Evolutionary conservation across 805 yeast species (phyloP).

Genomic region (Saturnispora diversa): DNA sequence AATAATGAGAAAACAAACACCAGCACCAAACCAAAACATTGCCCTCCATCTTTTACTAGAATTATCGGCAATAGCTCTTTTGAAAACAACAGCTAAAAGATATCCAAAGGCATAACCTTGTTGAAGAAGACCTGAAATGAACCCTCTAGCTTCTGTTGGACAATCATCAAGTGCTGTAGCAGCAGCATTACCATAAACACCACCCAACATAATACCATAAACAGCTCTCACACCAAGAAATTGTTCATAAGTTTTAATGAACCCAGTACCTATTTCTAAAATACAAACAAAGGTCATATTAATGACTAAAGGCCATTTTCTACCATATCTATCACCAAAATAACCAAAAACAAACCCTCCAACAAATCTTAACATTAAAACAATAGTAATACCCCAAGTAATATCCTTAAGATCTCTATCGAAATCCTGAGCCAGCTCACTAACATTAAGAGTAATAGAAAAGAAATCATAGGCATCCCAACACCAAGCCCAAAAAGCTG

Average conservation of each 20-base stretch:
- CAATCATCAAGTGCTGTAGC: conserved; percentile 48
- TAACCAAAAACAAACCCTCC: conserved; percentile 56
- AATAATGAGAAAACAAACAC: conserved; percentile 38
- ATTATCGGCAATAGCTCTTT: conserved; percentile 52
- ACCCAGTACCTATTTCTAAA: conserved; percentile 58
- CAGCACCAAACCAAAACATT: conserved; percentile 64
- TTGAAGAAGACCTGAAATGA: conserved; percentile 62
- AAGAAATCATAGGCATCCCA: conserved; percentile 64
- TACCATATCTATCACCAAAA: conserved; percentile 52
- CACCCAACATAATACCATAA: conserved; percentile 55
- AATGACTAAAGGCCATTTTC: conserved; percentile 48
- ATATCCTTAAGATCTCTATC: conserved; percentile 40
- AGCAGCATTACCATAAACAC: conserved; percentile 46
- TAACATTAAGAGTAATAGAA: conserved; percentile 44
- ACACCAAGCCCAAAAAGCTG: conserved; percentile 54
- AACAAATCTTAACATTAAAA: conserved; percentile 58
- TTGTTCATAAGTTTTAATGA: conserved; percentile 46
- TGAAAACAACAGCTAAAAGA: conserved; percentile 54
- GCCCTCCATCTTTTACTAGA: conserved; percentile 54
- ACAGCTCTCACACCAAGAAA: conserved; percentile 58
- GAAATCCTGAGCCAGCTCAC: conserved; percentile 40
- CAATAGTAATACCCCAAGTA: conserved; percentile 62
- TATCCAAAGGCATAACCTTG: conserved; percentile 75
- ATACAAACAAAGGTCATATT: conserved; percentile 40
- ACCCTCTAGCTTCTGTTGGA: conserved; percentile 47